Conservation (phyloP, 2,329 filamentous ascomycete species). For the Alternaria triticina region DNA sequence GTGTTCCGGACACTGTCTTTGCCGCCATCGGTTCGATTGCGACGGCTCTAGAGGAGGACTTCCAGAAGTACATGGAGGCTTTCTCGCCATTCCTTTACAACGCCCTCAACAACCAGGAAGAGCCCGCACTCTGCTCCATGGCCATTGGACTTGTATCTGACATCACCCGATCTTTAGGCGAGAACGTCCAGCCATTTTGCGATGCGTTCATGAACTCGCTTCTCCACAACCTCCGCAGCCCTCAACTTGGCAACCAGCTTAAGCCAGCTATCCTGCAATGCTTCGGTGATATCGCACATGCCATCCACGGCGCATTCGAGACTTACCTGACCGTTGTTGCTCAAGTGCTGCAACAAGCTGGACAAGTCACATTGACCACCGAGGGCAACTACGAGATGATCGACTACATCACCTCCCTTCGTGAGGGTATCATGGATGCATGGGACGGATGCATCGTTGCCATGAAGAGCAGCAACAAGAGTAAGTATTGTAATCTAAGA, state of each 20-base stretch:
- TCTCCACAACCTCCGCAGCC: slow-evolving; percentile 88
- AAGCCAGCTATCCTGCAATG: slow-evolving; percentile 98
- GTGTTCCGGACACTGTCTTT: slow-evolving; percentile 92
- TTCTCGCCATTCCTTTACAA: slow-evolving; percentile 94
- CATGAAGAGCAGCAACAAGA: slow-evolving; percentile 83
- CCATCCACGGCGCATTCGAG: slow-evolving; percentile 90
- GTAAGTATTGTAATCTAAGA: slow-evolving; percentile 54
- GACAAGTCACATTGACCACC: slow-evolving; percentile 76
- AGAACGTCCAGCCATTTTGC: slow-evolving; percentile 92
- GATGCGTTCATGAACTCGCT: slow-evolving; percentile 98
- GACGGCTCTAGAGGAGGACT: slow-evolving; percentile 89
- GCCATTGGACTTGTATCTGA: slow-evolving; percentile 97
- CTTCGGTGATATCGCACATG: slow-evolving; percentile 96
- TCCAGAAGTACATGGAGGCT: slow-evolving; percentile 96
- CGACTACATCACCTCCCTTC: slow-evolving; percentile 92
- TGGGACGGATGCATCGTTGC: slow-evolving; percentile 97
- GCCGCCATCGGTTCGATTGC: slow-evolving; percentile 90
- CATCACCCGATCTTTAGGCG: slow-evolving; percentile 88
- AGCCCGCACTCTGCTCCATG: slow-evolving; percentile 92
- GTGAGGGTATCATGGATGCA: slow-evolving; percentile 98
- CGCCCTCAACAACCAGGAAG: slow-evolving; percentile 93
- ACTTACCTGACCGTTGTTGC: slow-evolving; percentile 91
- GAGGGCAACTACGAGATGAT: slow-evolving; percentile 94
- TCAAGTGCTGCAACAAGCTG: slow-evolving; percentile 91
- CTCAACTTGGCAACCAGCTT: slow-evolving; percentile 90